These are phyloP conservation scores for Schoenoplectus tabernaemontani DNA, from an alignment of 202 grass and related monocot genomes.

Conservation along the genomic window DNA sequence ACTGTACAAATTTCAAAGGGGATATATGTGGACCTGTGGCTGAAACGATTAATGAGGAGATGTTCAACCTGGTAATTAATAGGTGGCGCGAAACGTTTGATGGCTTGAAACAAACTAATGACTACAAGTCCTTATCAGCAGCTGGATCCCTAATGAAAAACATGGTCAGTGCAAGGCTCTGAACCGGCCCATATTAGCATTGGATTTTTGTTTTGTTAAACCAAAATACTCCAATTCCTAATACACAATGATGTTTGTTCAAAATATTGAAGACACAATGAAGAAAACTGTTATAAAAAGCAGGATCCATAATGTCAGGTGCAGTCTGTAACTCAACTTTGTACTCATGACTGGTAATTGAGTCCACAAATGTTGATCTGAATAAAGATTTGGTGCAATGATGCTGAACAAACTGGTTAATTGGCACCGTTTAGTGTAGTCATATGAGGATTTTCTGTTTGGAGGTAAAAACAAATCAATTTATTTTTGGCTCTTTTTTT, in stretches of 20 bases:
- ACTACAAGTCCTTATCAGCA: constrained; percentile 84
- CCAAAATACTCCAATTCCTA: neutral
- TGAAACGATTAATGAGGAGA: constrained; percentile 75
- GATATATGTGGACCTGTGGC: constrained; percentile 89
- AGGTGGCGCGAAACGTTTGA: constrained; percentile 88
- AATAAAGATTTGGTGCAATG: neutral
- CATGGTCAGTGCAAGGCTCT: constrained; percentile 43
- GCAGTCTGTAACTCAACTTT: neutral
- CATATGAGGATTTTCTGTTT: neutral
- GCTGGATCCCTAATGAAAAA: constrained; percentile 78
- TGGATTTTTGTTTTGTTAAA: neutral
- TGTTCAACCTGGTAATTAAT: constrained; percentile 80
- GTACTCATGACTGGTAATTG: neutral
- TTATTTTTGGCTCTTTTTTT: neutral
- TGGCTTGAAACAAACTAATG: constrained; percentile 59
- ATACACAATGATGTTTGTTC: neutral
- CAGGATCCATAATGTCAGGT: neutral
- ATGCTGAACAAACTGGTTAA: neutral
- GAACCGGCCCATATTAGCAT: neutral
- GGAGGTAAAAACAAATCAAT: neutral
- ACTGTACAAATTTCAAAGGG: constrained; percentile 40
- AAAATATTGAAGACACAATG: neutral
- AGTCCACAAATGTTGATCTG: neutral
- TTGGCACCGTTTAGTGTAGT: neutral
- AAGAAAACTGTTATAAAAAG: neutral